Percentiles rank a stretch among this genome's conserved stretches.
These are phyloP conservation scores for Fusarium euwallaceae DNA, from an alignment of 2,329 filamentous ascomycete species.

Conservation along the genomic window DNA sequence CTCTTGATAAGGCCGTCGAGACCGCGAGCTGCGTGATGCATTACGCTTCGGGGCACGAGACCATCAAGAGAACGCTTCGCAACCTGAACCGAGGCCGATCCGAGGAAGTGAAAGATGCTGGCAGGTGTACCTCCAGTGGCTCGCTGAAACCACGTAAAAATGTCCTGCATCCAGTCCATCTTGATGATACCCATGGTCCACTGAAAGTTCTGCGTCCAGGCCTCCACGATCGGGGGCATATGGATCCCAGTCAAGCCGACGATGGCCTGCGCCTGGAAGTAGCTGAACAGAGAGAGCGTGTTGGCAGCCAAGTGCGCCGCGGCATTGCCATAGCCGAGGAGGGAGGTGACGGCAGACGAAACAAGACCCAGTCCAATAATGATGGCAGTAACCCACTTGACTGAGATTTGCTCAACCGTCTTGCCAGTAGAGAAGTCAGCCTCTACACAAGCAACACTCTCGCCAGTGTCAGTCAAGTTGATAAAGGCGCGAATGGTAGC, in stretches of 20 bases:
- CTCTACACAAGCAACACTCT: conserved; percentile 86
- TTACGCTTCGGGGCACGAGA: conserved; percentile 50
- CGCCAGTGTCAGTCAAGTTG: conserved; percentile 72
- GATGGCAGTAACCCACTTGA: conserved; percentile 90
- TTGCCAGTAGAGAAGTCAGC: conserved; percentile 90
- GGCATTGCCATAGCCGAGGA: conserved; percentile 91
- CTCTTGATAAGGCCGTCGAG: conserved; percentile 65
- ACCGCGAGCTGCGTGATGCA: conserved; percentile 65
- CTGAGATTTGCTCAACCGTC: conserved; percentile 87
- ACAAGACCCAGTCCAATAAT: conserved; percentile 87
- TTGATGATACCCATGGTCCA: conserved; percentile 98
- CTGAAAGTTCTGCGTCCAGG: conserved; percentile 98
- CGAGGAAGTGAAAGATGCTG: conserved; percentile 80
- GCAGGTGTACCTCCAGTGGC: conserved; percentile 89
- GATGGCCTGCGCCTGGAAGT: conserved; percentile 94
- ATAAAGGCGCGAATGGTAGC: conserved; percentile 86
- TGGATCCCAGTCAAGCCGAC: conserved; percentile 85
- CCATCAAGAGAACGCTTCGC: conserved; percentile 69
- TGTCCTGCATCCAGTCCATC: conserved; percentile 83
- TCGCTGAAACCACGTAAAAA: conserved; percentile 96
- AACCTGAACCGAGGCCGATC: conserved; percentile 83
- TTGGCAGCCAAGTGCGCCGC: conserved; percentile 95
- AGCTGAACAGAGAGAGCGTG: conserved; percentile 89
- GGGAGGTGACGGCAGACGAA: conserved; percentile 88
- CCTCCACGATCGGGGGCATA: conserved; percentile 87